Percentiles rank a stretch among this genome's conserved stretches.
These are phyloP conservation scores for Gypsophila paniculata DNA, from an alignment of 179 eudicot species.

Conservation along the genomic window DNA sequence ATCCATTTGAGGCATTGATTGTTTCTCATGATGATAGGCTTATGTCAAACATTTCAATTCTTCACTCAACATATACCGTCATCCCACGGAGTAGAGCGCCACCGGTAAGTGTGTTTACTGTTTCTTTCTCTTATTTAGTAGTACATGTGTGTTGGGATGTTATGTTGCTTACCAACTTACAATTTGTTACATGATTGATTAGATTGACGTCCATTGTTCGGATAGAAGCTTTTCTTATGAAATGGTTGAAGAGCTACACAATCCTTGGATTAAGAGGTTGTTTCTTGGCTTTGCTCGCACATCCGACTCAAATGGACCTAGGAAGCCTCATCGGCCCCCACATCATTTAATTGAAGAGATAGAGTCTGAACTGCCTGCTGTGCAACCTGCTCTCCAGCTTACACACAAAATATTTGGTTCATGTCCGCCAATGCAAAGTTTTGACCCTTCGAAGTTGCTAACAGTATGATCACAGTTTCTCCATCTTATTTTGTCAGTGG, in stretches of 20 bases:
- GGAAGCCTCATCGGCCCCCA: constrained; percentile 61
- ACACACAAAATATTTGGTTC: constrained; percentile 84
- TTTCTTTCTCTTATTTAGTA: constrained; percentile 10
- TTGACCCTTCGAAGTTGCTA: constrained; percentile 95
- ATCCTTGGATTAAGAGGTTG: constrained; percentile 90
- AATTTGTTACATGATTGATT: constrained; percentile 24
- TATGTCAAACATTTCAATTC: constrained; percentile 53
- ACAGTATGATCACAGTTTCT: constrained; percentile 46
- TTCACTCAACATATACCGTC: constrained; percentile 69
- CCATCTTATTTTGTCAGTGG: neutral
- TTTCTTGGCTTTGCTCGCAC: constrained; percentile 91
- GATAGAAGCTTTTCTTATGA: constrained; percentile 84
- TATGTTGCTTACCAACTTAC: constrained; percentile 12
- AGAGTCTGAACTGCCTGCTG: constrained; percentile 70
- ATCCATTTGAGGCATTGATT: constrained; percentile 78
- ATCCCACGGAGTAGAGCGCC: constrained; percentile 89
- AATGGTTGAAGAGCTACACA: constrained; percentile 66
- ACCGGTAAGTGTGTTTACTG: constrained; percentile 51
- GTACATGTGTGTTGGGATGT: too few species aligned
- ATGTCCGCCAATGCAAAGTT: constrained; percentile 88
- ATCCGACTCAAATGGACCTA: constrained; percentile 81
- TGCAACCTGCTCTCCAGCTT: constrained; percentile 76
- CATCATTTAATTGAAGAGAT: constrained; percentile 83
- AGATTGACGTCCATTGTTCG: constrained; percentile 73
- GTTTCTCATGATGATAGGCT: constrained; percentile 78